Conservation (phyloP, 495 filamentous ascomycete genomes). For the Daldinia bambusicola region DNA sequence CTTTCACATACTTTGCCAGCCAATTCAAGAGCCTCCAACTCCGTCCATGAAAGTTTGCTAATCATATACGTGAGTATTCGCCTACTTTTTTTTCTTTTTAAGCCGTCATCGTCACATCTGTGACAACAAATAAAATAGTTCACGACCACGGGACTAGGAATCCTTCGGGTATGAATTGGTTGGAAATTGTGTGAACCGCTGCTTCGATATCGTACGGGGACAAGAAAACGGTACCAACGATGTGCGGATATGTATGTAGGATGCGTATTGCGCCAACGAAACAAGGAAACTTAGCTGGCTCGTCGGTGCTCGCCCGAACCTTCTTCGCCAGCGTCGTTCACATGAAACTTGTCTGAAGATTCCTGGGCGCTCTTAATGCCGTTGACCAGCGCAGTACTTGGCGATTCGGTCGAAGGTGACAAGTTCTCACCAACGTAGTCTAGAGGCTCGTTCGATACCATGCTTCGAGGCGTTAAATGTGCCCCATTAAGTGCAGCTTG, state of each 20-base stretch:
- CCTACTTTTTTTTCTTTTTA: conserved; percentile 31
- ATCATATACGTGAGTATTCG: conserved; percentile 43
- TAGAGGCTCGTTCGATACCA: conserved; percentile 46
- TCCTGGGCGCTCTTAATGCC: conserved; percentile 41
- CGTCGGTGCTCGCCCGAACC: conserved; percentile 22
- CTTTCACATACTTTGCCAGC: conserved; percentile 23
- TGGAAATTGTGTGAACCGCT: conserved; percentile 27
- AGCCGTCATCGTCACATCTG: conserved; percentile 43
- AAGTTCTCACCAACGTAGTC: conserved; percentile 41
- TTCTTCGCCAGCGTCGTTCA: conserved; percentile 39
- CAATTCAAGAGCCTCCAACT: conserved; percentile 45
- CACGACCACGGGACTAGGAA: conserved; percentile 22
- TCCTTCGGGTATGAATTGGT: conserved; percentile 29
- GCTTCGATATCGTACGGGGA: conserved; percentile 40
- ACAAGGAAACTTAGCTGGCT: background rate
- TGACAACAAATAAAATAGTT: conserved; percentile 44
- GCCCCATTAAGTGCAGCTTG: conserved; percentile 42
- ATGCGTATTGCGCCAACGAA: background rate
- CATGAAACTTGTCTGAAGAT: conserved; percentile 33
- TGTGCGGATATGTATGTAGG: conserved; percentile 6
- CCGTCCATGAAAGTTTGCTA: conserved; percentile 47
- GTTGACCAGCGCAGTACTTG: conserved; percentile 36
- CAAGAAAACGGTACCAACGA: conserved; percentile 16
- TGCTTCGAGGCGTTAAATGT: conserved; percentile 47
- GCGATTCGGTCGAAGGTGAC: conserved; percentile 41